Conservation (phyloP, 148 eudicot species). For the Rhododendron kiyosumense region DNA sequence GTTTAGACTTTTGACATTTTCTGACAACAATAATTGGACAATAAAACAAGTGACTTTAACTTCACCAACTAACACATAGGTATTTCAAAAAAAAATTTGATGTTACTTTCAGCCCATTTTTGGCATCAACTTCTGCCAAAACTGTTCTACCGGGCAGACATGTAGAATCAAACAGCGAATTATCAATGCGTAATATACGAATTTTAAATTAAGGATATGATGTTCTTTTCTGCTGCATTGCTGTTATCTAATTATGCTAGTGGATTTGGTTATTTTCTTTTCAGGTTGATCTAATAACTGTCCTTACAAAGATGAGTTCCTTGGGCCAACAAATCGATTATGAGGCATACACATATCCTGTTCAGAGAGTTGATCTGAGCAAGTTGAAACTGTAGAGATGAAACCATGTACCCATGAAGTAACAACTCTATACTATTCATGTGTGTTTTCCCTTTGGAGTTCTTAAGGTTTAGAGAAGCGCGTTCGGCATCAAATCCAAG, state of each 20-base stretch:
- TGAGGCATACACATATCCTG: slow-evolving; percentile 89
- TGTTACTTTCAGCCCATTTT: not conserved
- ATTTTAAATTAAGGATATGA: not conserved
- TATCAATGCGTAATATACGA: not conserved
- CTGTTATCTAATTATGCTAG: not conserved
- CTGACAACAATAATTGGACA: not conserved
- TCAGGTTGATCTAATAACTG: slow-evolving; percentile 92
- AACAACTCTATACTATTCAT: not conserved
- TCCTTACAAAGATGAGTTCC: slow-evolving; percentile 76
- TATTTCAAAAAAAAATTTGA: not conserved
- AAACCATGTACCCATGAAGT: not conserved
- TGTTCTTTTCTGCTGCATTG: not conserved
- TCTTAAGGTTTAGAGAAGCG: not conserved
- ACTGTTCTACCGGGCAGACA: not conserved
- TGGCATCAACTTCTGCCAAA: not conserved
- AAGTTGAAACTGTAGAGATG: slow-evolving; percentile 63
- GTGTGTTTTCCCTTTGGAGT: not conserved
- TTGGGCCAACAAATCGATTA: slow-evolving; percentile 87
- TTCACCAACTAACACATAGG: not conserved
- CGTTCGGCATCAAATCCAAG: not conserved
- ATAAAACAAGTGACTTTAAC: not conserved
- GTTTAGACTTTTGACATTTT: not conserved
- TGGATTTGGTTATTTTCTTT: not conserved
- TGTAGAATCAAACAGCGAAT: not conserved
- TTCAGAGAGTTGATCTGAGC: slow-evolving; percentile 55